A percentile compares a stretch with the other conserved stretches of the same genome.
Conservation (phyloP, 2,329 filamentous ascomycete species). For the Ceratocystis destructans region DNA sequence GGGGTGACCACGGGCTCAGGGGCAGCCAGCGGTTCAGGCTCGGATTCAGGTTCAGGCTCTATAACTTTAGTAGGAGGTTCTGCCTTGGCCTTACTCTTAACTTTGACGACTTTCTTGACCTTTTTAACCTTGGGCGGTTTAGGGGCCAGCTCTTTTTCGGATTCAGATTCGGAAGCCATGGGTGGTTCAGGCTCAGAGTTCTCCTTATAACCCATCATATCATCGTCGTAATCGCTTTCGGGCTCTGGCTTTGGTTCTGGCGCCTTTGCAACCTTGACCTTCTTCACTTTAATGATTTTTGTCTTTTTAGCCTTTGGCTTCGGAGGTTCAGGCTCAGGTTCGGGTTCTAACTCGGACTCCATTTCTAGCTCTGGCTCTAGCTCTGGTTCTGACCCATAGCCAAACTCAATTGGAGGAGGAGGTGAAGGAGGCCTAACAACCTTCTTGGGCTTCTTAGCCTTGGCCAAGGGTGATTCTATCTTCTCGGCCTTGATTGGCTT, state of each 20-base stretch:
- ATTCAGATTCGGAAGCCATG: slow-evolving; percentile 1
- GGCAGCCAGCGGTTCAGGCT: not conserved
- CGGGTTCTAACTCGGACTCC: slow-evolving; percentile 21
- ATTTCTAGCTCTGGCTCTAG: not conserved
- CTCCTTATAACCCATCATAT: not conserved
- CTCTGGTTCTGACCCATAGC: not conserved
- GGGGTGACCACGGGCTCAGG: slow-evolving; percentile 1
- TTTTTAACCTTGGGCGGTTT: slow-evolving; percentile 19
- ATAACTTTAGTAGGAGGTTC: slow-evolving; percentile 19
- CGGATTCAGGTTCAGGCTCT: not conserved
- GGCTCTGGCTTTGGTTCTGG: slow-evolving; percentile 9
- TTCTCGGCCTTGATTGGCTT: slow-evolving; percentile 11
- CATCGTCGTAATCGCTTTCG: slow-evolving; percentile 7
- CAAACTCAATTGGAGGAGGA: slow-evolving; percentile 18
- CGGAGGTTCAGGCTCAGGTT: slow-evolving; percentile 15
- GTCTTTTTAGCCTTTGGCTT: slow-evolving; percentile 2
- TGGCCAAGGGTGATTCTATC: slow-evolving; percentile 2
- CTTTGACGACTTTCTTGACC: slow-evolving; percentile 16
- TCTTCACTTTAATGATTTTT: slow-evolving; percentile 6
- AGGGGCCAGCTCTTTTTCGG: slow-evolving; percentile 20
- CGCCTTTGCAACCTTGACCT: slow-evolving; percentile 10
- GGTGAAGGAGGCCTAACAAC: slow-evolving; percentile 19
- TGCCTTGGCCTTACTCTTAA: slow-evolving; percentile 21
- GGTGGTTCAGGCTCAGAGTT: slow-evolving; percentile 6
- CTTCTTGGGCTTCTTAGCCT: slow-evolving; percentile 7